Percentiles rank a stretch among this genome's conserved stretches.
These are phyloP conservation scores for Penicillium psychrofluorescens DNA, from an alignment of 495 filamentous ascomycete species.

Conservation along the genomic window DNA sequence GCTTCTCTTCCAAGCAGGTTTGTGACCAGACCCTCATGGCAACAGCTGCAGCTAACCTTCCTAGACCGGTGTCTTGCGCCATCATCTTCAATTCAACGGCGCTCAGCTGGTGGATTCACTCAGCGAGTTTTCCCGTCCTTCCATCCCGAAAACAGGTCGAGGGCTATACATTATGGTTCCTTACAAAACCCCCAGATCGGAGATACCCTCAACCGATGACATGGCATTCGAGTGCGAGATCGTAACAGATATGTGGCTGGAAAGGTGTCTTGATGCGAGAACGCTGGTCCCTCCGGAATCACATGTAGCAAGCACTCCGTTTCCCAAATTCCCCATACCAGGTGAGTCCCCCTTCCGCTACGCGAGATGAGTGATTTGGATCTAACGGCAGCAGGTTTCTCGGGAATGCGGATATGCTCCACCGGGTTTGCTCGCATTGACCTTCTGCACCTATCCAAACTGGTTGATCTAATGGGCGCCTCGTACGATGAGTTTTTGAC, in stretches of 20 bases:
- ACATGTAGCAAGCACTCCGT: slow-evolving; percentile 68
- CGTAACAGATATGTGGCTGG: slow-evolving; percentile 90
- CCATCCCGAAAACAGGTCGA: slow-evolving; percentile 33
- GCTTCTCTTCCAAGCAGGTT: slow-evolving; percentile 54
- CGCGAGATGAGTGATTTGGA: background rate
- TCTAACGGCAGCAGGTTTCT: slow-evolving; percentile 45
- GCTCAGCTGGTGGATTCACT: slow-evolving; percentile 39
- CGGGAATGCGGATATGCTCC: slow-evolving; percentile 62
- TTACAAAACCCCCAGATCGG: slow-evolving; percentile 33
- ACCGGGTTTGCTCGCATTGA: slow-evolving; percentile 82
- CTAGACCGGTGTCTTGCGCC: slow-evolving; percentile 37
- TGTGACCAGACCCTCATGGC: background rate
- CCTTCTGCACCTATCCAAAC: slow-evolving; percentile 71
- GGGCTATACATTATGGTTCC: slow-evolving; percentile 49
- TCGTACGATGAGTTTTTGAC: slow-evolving; percentile 71
- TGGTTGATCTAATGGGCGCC: slow-evolving; percentile 63
- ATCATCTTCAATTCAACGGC: slow-evolving; percentile 47
- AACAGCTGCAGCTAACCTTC: background rate
- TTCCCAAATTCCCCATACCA: slow-evolving; percentile 58
- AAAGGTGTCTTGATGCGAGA: slow-evolving; percentile 74
- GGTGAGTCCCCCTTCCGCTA: slow-evolving; percentile 28
- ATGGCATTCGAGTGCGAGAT: slow-evolving; percentile 39
- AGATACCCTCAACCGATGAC: slow-evolving; percentile 34
- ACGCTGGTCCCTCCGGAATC: slow-evolving; percentile 59
- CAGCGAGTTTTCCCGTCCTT: slow-evolving; percentile 29